These are phyloP conservation scores for Fagopyrum esculentum DNA, from an alignment of 148 eudicot genomes.

Conservation along the genomic window DNA sequence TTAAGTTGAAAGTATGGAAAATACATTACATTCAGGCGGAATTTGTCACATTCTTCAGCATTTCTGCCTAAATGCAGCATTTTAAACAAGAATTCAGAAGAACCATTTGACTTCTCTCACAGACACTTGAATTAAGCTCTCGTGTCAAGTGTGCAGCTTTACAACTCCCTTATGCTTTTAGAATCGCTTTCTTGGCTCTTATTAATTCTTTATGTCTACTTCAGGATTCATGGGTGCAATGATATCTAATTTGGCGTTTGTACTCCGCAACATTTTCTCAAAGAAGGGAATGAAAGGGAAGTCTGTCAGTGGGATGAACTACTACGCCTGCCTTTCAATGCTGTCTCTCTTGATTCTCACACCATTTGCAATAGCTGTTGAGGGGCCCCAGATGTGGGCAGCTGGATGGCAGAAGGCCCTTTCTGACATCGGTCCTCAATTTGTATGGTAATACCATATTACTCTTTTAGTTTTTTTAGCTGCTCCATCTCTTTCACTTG, in stretches of 20 bases:
- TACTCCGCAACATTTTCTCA: conserved; percentile 33
- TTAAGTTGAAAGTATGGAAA: neutral
- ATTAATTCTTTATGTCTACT: conserved; percentile 14
- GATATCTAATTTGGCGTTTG: conserved; percentile 38
- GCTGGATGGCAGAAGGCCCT: conserved; percentile 31
- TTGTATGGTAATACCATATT: conserved; percentile 25
- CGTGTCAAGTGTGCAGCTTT: no score
- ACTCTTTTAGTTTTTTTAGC: neutral
- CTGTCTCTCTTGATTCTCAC: conserved; percentile 30
- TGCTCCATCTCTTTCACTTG: neutral
- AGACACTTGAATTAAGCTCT: neutral
- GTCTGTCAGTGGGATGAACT: conserved; percentile 39
- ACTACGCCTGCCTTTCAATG: conserved; percentile 36
- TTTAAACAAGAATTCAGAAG: neutral
- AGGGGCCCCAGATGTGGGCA: conserved; percentile 48
- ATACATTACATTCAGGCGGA: neutral
- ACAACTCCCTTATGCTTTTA: neutral
- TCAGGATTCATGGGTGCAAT: conserved; percentile 43
- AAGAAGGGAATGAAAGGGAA: conserved; percentile 41
- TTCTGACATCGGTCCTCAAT: conserved; percentile 27
- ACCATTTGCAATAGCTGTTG: conserved; percentile 37
- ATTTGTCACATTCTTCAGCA: neutral
- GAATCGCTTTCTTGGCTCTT: conserved; percentile 9
- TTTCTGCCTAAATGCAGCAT: neutral
- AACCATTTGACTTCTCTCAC: neutral